Percentiles rank a stretch among this genome's conserved stretches.
phyloP scores from a whole-genome alignment of 305 asterid genomes.

The Fraxinus ornus region DNA sequence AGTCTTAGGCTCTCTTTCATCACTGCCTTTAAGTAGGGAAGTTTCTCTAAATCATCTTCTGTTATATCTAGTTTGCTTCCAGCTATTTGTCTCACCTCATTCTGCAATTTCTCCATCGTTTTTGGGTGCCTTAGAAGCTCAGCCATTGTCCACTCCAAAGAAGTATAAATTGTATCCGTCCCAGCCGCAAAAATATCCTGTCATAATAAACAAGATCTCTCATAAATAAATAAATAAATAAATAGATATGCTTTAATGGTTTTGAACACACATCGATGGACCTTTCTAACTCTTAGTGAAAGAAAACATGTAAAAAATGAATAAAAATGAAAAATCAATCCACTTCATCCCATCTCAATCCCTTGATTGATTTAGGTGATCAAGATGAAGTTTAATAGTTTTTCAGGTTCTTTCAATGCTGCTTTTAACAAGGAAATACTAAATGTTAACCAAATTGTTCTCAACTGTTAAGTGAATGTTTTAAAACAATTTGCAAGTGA shows the following conservation, averaged over 20 bases:
- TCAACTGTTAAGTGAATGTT: too few species aligned
- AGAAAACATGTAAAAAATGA: too few species aligned
- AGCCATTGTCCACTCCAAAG: background rate
- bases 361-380: too few species aligned
- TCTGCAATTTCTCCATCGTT: background rate
- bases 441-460: too few species aligned
- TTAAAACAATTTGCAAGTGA: too few species aligned
- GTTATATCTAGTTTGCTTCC: background rate
- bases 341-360: too few species aligned
- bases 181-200: conserved; percentile 26
- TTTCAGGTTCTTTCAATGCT: too few species aligned
- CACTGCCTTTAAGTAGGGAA: background rate
- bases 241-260: background rate
- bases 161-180: background rate
- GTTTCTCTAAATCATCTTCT: background rate
- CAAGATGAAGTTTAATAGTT: too few species aligned
- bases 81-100: background rate
- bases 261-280: too few species aligned
- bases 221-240: background rate
- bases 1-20: conserved; percentile 2
- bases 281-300: too few species aligned
- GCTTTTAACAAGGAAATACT: too few species aligned
- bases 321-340: too few species aligned
- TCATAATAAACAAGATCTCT: background rate
- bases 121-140: background rate